A percentile compares a stretch with the other conserved stretches of the same genome.
Evolutionary conservation across 2,329 filamentous ascomycete genomes (phyloP).

Genomic region (Xylariaceae sp.): DNA sequence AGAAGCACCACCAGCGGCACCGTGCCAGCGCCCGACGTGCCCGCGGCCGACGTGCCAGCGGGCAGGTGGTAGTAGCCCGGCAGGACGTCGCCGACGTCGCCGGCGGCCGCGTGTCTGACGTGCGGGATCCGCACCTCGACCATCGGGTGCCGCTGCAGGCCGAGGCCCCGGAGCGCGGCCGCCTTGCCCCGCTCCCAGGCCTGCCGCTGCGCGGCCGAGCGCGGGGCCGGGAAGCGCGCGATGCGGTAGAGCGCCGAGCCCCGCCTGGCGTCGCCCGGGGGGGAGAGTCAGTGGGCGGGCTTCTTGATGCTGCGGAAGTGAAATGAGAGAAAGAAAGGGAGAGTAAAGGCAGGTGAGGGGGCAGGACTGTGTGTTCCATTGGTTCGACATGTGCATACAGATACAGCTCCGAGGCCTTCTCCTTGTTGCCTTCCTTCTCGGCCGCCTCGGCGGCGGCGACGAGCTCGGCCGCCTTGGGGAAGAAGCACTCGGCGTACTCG

Average conservation of each 20-base stretch:
- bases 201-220: slow-evolving; percentile 20
- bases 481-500: slow-evolving; percentile 27
- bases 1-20: slow-evolving; percentile 22
- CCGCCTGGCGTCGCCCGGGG: slow-evolving; percentile 10
- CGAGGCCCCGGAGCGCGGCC: slow-evolving; percentile 21
- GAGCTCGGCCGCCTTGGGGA: slow-evolving; percentile 23
- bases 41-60: slow-evolving; percentile 11
- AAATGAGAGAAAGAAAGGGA: no score
- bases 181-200: slow-evolving; percentile 24
- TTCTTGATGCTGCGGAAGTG: no score
- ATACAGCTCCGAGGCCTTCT: slow-evolving; percentile 25
- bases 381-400: slow-evolving; percentile 20
- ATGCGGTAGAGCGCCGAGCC: slow-evolving; percentile 28
- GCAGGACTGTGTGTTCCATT: no score
- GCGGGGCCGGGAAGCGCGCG: slow-evolving; percentile 25
- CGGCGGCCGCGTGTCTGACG: slow-evolving; percentile 10
- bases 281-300: no score
- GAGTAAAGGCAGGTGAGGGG: no score
- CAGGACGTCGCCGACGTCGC: slow-evolving; percentile 18
- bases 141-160: slow-evolving; percentile 21
- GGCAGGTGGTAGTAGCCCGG: slow-evolving; percentile 23
- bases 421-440: slow-evolving; percentile 13
- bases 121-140: slow-evolving; percentile 23
- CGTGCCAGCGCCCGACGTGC: slow-evolving; percentile 9
- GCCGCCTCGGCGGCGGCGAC: slow-evolving; percentile 11